These are phyloP conservation scores for Onygenales sp. DNA, from an alignment of 2,329 filamentous ascomycete species.

Conservation along the genomic window DNA sequence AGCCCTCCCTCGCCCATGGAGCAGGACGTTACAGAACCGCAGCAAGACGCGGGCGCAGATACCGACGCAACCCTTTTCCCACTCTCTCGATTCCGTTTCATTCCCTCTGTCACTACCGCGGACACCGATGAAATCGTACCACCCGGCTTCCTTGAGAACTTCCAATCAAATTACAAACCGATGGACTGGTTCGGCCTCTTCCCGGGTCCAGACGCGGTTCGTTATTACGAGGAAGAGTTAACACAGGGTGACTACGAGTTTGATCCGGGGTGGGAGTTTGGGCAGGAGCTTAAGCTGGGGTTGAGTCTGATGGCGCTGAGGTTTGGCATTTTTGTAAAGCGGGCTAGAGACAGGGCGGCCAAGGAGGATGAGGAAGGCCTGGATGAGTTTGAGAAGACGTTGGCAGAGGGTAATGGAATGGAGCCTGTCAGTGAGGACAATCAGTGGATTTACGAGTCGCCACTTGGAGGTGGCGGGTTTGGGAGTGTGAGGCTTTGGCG, in stretches of 20 bases:
- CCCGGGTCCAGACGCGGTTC: neutral
- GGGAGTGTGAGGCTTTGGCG: slow-evolving; percentile 3
- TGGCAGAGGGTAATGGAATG: neutral
- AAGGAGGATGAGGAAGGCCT: neutral
- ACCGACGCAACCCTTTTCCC: neutral
- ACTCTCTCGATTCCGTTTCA: neutral
- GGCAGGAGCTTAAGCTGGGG: slow-evolving; percentile 3
- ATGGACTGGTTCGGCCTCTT: neutral
- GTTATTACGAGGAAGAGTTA: slow-evolving; percentile 4
- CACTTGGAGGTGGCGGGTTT: neutral
- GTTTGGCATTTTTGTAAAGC: neutral
- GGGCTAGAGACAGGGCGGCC: too few relatives aligned
- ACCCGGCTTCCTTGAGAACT: neutral
- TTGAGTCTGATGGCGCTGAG: slow-evolving; percentile 1
- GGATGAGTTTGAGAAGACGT: neutral
- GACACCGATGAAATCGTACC: neutral
- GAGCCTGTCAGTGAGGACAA: neutral
- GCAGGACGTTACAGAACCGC: too few relatives aligned
- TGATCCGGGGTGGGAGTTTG: neutral
- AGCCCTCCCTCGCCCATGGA: too few relatives aligned
- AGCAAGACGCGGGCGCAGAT: too few relatives aligned
- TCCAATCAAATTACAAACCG: neutral
- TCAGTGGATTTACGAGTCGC: slow-evolving; percentile 3
- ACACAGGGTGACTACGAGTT: neutral
- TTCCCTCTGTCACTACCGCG: neutral